Evolutionary conservation across 441 rosid genomes (phyloP).

Genomic region (Adansonia madagascariensis): DNA sequence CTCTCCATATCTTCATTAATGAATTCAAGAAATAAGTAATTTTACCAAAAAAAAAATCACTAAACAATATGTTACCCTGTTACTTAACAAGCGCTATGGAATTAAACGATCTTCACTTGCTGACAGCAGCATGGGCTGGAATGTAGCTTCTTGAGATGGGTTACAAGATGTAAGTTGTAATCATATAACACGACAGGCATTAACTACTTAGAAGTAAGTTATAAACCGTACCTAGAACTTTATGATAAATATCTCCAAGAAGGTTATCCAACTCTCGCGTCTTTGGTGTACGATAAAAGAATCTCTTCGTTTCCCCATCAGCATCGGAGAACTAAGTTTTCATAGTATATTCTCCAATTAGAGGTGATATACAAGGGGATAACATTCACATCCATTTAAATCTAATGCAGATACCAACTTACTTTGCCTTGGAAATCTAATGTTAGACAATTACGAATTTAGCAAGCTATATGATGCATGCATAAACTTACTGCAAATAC

Average conservation of each 20-base stretch:
- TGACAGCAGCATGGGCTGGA: not conserved
- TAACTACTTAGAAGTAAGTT: constrained; percentile 8
- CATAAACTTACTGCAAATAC: constrained; percentile 71
- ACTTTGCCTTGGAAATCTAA: constrained; percentile 1
- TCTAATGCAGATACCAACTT: not conserved
- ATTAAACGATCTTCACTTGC: constrained; percentile 2
- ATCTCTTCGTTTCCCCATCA: constrained; percentile 78
- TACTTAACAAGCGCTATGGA: constrained; percentile 9
- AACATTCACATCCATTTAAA: not conserved
- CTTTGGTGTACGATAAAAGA: constrained; percentile 84
- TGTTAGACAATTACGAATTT: constrained; percentile 19
- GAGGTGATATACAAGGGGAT: not conserved
- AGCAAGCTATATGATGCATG: constrained; percentile 20
- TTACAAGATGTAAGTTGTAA: constrained; percentile 10
- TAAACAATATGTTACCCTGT: constrained; percentile 19
- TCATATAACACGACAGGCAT: not conserved
- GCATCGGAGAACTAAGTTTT: constrained; percentile 69
- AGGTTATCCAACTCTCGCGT: constrained; percentile 86
- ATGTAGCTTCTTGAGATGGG: constrained; percentile 17
- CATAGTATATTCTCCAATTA: constrained; percentile 28
- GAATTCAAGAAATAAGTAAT: constrained; percentile 27
- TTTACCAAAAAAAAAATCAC: constrained; percentile 19
- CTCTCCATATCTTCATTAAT: constrained; percentile 83
- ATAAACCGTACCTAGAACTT: constrained; percentile 69
- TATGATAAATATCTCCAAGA: constrained; percentile 96